phyloP scores from a whole-genome alignment of 2,329 filamentous ascomycete species.

The Trichophyton simii region DNA sequence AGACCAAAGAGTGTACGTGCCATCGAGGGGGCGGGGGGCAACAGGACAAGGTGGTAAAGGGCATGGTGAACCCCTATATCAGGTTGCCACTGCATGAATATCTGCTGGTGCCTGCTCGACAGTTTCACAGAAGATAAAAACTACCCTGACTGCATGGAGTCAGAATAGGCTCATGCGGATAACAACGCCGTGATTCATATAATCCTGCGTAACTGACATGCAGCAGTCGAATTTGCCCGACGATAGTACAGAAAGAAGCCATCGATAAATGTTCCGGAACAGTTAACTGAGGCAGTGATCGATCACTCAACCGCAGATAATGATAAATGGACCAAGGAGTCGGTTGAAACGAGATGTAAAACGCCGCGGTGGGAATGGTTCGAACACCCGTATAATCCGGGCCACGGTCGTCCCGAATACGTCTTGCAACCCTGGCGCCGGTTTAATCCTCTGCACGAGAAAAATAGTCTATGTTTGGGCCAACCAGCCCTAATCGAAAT shows the following conservation, averaged over 20 bases:
- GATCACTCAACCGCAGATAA: not conserved
- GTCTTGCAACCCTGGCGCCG: not conserved
- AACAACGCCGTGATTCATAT: not conserved
- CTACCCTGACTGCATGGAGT: not conserved
- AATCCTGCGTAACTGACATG: not conserved
- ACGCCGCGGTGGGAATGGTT: not conserved
- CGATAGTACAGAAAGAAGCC: not conserved
- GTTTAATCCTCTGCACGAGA: constrained; percentile 1
- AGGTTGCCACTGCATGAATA: not conserved
- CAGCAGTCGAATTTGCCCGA: not conserved
- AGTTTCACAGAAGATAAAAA: not conserved
- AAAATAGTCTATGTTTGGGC: constrained; percentile 5
- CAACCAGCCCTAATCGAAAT: constrained; percentile 3
- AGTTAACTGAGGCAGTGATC: not conserved
- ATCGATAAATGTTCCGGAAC: not conserved
- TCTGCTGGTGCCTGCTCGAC: not conserved
- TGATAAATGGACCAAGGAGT: not conserved
- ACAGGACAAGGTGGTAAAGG: not conserved
- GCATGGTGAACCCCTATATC: not conserved
- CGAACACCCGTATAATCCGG: not conserved
- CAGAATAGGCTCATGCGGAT: constrained; percentile 1
- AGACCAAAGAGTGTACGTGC: not conserved
- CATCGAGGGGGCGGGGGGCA: not conserved
- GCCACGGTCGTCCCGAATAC: not conserved
- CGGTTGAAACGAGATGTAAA: not conserved